Evolutionary conservation across 2,329 filamentous ascomycete genomes (phyloP).

Genomic region (Ceratocystis lukuohia): DNA sequence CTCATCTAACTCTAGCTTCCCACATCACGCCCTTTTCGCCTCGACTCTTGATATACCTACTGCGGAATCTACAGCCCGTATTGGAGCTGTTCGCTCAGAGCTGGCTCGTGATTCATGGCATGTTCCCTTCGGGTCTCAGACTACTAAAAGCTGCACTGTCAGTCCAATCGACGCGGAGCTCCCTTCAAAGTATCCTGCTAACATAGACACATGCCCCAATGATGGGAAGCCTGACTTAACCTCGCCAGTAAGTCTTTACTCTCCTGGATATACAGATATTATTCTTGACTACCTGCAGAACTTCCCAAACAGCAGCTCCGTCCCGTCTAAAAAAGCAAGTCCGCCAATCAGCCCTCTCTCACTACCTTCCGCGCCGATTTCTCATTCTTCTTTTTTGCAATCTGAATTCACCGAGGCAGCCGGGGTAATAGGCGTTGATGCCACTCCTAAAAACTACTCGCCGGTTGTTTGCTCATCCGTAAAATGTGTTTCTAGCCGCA

Average conservation of each 20-base stretch:
- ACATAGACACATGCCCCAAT: not conserved
- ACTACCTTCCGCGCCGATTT: not conserved
- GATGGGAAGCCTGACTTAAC: too few relatives aligned
- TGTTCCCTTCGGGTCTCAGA: not conserved
- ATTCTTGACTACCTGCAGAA: not conserved
- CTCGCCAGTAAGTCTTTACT: not conserved
- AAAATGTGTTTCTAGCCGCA: not conserved
- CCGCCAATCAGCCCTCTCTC: not conserved
- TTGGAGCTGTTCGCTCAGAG: not conserved
- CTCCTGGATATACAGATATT: constrained; percentile 6
- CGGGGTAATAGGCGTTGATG: not conserved
- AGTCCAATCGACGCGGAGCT: not conserved
- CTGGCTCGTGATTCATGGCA: not conserved
- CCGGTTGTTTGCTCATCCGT: not conserved
- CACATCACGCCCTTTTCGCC: not conserved
- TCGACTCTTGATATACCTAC: constrained; percentile 4
- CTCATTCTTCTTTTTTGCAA: not conserved
- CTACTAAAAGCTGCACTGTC: not conserved
- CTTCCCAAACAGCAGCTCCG: not conserved
- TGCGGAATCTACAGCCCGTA: not conserved
- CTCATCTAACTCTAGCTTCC: not conserved
- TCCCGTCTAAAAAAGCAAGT: not conserved
- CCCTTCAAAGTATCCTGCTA: not conserved
- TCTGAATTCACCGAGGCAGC: not conserved
- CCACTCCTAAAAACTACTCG: too few relatives aligned